A percentile compares a stretch with the other conserved stretches of the same genome.
phyloP scores from a whole-genome alignment of 1,284 basidiomycete genomes.

The Lignosus rhinocerotis region DNA sequence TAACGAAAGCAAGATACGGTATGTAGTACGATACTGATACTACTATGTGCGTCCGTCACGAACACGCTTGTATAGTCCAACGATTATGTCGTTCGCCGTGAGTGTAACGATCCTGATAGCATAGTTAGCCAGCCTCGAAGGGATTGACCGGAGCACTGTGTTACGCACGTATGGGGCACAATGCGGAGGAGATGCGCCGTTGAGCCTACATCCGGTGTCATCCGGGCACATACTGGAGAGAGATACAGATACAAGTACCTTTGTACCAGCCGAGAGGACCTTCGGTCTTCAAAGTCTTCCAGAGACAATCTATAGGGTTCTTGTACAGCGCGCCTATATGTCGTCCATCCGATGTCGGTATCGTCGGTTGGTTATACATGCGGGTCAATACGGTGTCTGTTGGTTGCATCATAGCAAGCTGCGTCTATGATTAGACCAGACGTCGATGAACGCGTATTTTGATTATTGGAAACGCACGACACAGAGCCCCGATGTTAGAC shows the following conservation, averaged over 20 bases:
- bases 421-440: slow-evolving; percentile 5
- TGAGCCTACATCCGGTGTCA: slow-evolving; percentile 54
- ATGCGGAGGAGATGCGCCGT: slow-evolving; percentile 92
- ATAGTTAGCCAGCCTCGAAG: too few species aligned
- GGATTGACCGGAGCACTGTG: not conserved
- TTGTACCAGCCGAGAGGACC: slow-evolving; percentile 93
- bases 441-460: too few species aligned
- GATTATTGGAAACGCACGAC: too few species aligned
- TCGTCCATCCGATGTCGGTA: slow-evolving; percentile 71
- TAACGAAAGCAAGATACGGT: too few species aligned
- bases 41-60: slow-evolving; percentile 17
- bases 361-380: slow-evolving; percentile 95
- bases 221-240: not conserved
- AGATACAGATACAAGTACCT: slow-evolving; percentile 44
- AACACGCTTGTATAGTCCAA: slow-evolving; percentile 65
- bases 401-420: slow-evolving; percentile 89
- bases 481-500: too few species aligned
- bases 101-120: slow-evolving; percentile 73
- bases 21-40: too few species aligned
- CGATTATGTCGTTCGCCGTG: slow-evolving; percentile 84
- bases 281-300: slow-evolving; percentile 93
- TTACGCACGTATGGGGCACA: slow-evolving; percentile 82
- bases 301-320: slow-evolving; percentile 94
- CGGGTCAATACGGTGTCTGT: slow-evolving; percentile 89
- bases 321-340: slow-evolving; percentile 80